Evolutionary conservation across 2,329 filamentous ascomycete genomes (phyloP).

Genomic region (Aspergillus uvarum): DNA sequence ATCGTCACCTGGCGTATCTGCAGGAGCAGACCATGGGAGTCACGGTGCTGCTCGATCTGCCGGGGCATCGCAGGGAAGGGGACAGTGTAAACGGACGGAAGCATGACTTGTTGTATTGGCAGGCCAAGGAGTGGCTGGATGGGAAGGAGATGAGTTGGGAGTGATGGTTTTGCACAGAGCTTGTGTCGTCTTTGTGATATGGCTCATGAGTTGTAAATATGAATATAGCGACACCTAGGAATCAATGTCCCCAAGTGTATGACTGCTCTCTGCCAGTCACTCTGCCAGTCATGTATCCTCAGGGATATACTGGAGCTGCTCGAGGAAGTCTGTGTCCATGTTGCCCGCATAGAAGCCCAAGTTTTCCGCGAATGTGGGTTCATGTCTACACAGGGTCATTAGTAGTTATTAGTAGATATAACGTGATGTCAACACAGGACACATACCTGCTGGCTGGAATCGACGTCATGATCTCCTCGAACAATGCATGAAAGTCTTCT

Average conservation of each 20-base stretch:
- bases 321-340: constrained; percentile 23
- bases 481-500: constrained; percentile 21
- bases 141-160: constrained; percentile 32
- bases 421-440: neutral
- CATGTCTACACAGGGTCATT: constrained; percentile 7
- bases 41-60: constrained; percentile 46
- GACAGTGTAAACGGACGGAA: constrained; percentile 41
- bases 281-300: no score
- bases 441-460: constrained; percentile 19
- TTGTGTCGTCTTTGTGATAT: no score
- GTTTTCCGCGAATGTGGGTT: constrained; percentile 23
- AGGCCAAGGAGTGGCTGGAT: constrained; percentile 48
- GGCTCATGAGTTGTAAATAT: no score
- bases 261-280: no score
- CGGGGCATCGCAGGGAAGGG: constrained; percentile 43
- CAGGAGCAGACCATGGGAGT: constrained; percentile 51
- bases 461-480: constrained; percentile 22
- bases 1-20: constrained; percentile 45
- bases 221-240: no score
- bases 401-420: neutral
- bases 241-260: no score
- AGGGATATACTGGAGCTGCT: constrained; percentile 14
- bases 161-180: no score
- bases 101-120: constrained; percentile 48
- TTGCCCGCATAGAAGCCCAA: constrained; percentile 24